These are phyloP conservation scores for Brassica hybrid DNA, from an alignment of 441 rosid species.

Conservation along the genomic window DNA sequence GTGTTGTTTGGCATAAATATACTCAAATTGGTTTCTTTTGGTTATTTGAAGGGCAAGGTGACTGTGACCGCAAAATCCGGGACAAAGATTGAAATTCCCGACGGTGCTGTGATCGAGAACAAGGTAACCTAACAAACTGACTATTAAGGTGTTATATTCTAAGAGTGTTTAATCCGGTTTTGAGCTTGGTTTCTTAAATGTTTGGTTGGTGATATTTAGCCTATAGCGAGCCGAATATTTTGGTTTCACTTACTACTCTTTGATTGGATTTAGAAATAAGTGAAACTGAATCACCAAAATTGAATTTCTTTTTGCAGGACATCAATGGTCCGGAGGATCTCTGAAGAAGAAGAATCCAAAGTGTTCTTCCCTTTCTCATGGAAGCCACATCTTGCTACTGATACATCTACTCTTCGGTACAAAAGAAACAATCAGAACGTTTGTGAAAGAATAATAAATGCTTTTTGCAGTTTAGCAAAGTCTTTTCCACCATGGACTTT, in stretches of 20 bases:
- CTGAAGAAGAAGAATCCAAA: conserved; percentile 30
- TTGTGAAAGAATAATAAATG: conserved; percentile 23
- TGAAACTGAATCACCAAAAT: neutral
- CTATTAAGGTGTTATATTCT: neutral
- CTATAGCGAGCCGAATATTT: neutral
- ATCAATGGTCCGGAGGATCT: conserved; percentile 75
- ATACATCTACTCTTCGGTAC: conserved; percentile 16
- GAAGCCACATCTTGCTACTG: conserved; percentile 28
- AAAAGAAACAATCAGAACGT: conserved; percentile 1
- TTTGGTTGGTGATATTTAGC: neutral
- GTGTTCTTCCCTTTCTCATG: conserved; percentile 36
- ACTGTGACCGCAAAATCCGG: conserved; percentile 71
- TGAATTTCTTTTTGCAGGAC: conserved; percentile 46
- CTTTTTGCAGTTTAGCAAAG: conserved; percentile 30
- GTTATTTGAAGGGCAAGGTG: conserved; percentile 68
- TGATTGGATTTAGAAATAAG: neutral
- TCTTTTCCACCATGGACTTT: conserved; percentile 5
- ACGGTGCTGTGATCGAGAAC: conserved; percentile 63
- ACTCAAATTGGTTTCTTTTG: conserved; percentile 1
- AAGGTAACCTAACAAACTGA: conserved; percentile 50
- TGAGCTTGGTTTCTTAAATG: neutral
- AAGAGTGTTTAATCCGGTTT: neutral
- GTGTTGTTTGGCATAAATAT: neutral
- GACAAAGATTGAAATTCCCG: conserved; percentile 67
- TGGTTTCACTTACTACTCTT: neutral